These are phyloP conservation scores for Tarenaya hassleriana DNA, from an alignment of 345 rosid species.

Conservation along the genomic window DNA sequence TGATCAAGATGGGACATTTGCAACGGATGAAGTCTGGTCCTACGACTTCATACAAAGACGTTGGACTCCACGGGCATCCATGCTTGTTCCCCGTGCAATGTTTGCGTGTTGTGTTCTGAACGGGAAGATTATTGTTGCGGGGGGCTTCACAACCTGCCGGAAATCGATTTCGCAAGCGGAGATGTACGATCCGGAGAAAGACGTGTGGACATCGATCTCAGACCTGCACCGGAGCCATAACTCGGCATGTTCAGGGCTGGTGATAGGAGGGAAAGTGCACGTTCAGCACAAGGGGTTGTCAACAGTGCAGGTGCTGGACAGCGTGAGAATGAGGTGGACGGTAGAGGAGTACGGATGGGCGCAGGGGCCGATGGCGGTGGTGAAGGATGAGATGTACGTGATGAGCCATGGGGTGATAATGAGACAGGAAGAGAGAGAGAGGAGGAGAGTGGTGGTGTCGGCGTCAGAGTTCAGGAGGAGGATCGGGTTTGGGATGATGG, in stretches of 20 bases:
- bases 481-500: constrained; percentile 76
- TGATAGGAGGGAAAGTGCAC: constrained; percentile 62
- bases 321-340: constrained; percentile 52
- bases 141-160: constrained; percentile 86
- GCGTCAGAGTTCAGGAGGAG: constrained; percentile 82
- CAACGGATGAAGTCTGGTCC: constrained; percentile 88
- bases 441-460: constrained; percentile 49
- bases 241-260: constrained; percentile 84
- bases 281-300: constrained; percentile 87
- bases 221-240: constrained; percentile 84
- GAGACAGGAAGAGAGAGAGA: constrained; percentile 47
- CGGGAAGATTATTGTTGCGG: constrained; percentile 85
- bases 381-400: constrained; percentile 53
- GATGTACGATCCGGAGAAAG: constrained; percentile 79
- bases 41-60: constrained; percentile 66
- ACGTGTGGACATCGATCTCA: constrained; percentile 69
- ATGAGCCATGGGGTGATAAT: constrained; percentile 64
- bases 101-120: constrained; percentile 83
- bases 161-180: constrained; percentile 89
- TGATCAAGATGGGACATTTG: constrained; percentile 92
- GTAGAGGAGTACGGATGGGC: constrained; percentile 76
- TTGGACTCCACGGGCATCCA: constrained; percentile 65
- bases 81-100: constrained; percentile 96
- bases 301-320: constrained; percentile 75
- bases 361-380: constrained; percentile 88